Conservation (phyloP, 345 rosid genomes). For the Turritis glabra region DNA sequence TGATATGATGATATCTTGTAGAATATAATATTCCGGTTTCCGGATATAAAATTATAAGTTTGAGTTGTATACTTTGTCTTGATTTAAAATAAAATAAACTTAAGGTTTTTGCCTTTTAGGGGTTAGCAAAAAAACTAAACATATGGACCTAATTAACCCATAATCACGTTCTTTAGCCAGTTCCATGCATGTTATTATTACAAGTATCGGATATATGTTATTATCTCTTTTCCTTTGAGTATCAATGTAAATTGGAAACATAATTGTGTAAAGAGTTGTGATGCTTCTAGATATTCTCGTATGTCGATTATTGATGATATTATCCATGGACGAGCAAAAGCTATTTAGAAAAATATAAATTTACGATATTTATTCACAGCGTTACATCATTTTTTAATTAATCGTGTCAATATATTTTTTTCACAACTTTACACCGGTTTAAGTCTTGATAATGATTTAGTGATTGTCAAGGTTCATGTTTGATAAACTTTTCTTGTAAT, state of each 20-base stretch:
- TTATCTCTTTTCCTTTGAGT: not conserved
- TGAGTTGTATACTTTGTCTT: not conserved
- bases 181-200: slow-evolving; percentile 13
- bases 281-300: not conserved
- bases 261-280: not conserved
- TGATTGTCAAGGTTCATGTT: too few species aligned
- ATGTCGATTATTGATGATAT: not conserved
- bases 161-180: slow-evolving; percentile 30
- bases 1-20: too few species aligned
- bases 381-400: not conserved
- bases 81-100: not conserved
- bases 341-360: not conserved
- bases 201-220: slow-evolving; percentile 2
- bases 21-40: too few species aligned
- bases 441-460: too few species aligned
- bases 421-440: too few species aligned
- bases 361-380: not conserved
- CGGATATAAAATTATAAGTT: too few species aligned
- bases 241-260: not conserved
- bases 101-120: not conserved
- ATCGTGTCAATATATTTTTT: not conserved
- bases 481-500: too few species aligned
- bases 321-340: not conserved
- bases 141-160: slow-evolving; percentile 35
- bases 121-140: slow-evolving; percentile 33